Conservation (phyloP, 1,284 basidiomycete genomes). For the Rhodofomes roseus region DNA sequence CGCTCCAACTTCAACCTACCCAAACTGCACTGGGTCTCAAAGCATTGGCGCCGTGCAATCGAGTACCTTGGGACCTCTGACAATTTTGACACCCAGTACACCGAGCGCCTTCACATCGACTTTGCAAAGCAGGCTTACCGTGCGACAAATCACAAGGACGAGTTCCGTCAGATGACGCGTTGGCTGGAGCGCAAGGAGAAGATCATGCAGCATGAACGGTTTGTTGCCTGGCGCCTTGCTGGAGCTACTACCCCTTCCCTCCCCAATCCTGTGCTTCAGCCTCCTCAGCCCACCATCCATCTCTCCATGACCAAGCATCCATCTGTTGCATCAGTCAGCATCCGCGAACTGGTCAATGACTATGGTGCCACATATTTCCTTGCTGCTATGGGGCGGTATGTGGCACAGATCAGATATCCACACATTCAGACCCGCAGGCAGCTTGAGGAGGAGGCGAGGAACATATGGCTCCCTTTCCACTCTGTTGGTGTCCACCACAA, state of each 20-base stretch:
- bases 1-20: constrained; percentile 24
- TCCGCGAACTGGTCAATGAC: constrained; percentile 1
- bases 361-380: not conserved
- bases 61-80: constrained; percentile 6
- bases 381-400: not conserved
- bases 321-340: constrained; percentile 10
- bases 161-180: constrained; percentile 32
- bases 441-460: too few relatives aligned
- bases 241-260: too few relatives aligned
- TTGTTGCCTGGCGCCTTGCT: too few relatives aligned
- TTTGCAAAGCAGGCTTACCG: constrained; percentile 28
- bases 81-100: constrained; percentile 26
- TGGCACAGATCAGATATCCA: not conserved
- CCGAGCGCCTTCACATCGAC: constrained; percentile 31
- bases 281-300: not conserved
- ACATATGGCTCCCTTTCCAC: not conserved
- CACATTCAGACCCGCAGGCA: not conserved
- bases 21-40: too few relatives aligned
- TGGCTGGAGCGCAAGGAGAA: constrained; percentile 31
- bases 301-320: constrained; percentile 23
- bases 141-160: constrained; percentile 31
- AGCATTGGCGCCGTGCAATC: too few relatives aligned
- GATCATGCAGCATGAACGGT: constrained; percentile 7
- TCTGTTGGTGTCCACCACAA: not conserved
- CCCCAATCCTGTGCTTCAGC: too few relatives aligned